Evolutionary conservation across 768 basidiomycete species (phyloP).

Genomic region (Tricholoma matsutake): DNA sequence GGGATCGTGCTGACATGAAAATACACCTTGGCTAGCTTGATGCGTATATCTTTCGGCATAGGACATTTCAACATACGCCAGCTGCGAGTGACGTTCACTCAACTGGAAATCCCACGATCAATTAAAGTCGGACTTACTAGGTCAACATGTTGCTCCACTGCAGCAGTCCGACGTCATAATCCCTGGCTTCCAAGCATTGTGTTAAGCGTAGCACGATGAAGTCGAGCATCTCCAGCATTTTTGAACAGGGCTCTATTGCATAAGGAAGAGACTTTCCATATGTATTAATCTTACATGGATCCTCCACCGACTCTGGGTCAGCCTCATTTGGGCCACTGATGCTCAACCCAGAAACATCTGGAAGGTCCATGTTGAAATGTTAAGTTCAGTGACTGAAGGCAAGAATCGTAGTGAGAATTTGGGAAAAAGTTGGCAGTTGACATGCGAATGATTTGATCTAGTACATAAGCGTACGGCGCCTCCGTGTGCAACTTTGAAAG

Average conservation of each 20-base stretch:
- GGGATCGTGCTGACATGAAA: constrained; percentile 75
- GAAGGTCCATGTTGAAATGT: constrained; percentile 34
- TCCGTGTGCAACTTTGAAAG: neutral
- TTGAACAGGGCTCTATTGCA: constrained; percentile 68
- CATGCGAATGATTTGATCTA: neutral
- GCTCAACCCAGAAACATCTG: constrained; percentile 45
- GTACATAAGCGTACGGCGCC: neutral
- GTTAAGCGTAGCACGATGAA: constrained; percentile 64
- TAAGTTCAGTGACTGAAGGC: neutral
- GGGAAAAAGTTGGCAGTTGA: neutral
- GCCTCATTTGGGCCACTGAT: constrained; percentile 41
- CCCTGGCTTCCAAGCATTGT: constrained; percentile 75
- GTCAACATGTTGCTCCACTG: constrained; percentile 79
- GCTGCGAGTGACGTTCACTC: constrained; percentile 33
- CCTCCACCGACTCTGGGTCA: constrained; percentile 28
- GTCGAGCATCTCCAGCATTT: constrained; percentile 75
- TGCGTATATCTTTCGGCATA: constrained; percentile 75
- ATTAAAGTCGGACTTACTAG: constrained; percentile 46
- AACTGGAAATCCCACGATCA: constrained; percentile 2
- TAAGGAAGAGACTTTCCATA: constrained; percentile 73
- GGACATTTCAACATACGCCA: constrained; percentile 87
- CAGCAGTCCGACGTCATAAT: constrained; percentile 76
- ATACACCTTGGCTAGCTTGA: constrained; percentile 73
- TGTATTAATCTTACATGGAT: constrained; percentile 56
- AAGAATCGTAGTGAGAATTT: neutral